Conservation (phyloP, 345 rosid species). For the Mallotus nudiflorus region DNA sequence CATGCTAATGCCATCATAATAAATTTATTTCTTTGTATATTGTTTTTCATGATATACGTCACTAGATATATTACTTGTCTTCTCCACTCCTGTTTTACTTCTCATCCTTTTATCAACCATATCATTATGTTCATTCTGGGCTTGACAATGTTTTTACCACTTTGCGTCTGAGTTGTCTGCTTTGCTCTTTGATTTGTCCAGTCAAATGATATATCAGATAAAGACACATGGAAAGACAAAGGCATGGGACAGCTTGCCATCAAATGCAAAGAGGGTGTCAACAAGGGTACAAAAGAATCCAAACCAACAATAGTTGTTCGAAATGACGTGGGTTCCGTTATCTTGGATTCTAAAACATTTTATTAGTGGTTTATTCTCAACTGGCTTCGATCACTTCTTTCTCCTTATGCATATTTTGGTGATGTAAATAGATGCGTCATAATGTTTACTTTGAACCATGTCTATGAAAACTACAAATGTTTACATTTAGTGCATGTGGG, state of each 20-base stretch:
- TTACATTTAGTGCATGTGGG: neutral
- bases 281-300: slow-evolving; percentile 86
- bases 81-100: neutral
- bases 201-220: slow-evolving; percentile 78
- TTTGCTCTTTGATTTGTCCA: slow-evolving; percentile 32
- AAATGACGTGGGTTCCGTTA: slow-evolving; percentile 64
- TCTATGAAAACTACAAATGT: neutral
- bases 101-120: neutral
- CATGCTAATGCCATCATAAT: neutral
- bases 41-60: neutral
- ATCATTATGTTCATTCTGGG: neutral
- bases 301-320: slow-evolving; percentile 80
- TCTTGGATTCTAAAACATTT: neutral
- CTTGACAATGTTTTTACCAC: neutral
- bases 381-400: neutral
- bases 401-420: neutral
- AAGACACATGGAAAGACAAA: slow-evolving; percentile 91
- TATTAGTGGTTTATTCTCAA: neutral
- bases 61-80: neutral
- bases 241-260: slow-evolving; percentile 90
- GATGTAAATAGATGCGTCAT: neutral
- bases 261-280: slow-evolving; percentile 79
- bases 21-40: neutral
- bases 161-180: neutral
- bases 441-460: neutral